These are phyloP conservation scores for Capsella rubella DNA, from an alignment of 441 rosid species.

Conservation along the genomic window DNA sequence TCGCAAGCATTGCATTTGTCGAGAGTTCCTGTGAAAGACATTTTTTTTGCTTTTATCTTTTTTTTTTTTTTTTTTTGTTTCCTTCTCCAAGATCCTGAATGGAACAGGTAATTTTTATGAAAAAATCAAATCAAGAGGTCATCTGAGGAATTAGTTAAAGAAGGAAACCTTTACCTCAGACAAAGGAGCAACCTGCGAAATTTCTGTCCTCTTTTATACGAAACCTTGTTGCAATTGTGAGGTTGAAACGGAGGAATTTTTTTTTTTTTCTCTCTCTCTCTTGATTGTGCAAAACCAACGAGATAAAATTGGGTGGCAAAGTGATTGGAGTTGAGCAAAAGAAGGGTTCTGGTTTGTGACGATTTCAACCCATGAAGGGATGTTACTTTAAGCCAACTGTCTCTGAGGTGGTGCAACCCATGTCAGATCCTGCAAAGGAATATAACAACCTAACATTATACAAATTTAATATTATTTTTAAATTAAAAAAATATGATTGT, in stretches of 20 bases:
- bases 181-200: constrained; percentile 53
- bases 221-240: constrained; percentile 43
- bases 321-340: constrained; percentile 58
- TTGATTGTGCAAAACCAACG: constrained; percentile 47
- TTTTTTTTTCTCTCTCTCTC: constrained; percentile 27
- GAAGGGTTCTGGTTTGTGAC: constrained; percentile 57
- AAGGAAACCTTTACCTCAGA: constrained; percentile 49
- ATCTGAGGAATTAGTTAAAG: constrained; percentile 44
- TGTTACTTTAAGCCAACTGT: constrained; percentile 45
- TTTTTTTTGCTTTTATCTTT: constrained; percentile 36
- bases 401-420: constrained; percentile 46
- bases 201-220: constrained; percentile 48
- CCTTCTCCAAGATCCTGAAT: constrained; percentile 42
- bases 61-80: neutral
- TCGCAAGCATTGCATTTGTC: constrained; percentile 95
- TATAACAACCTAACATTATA: constrained; percentile 31
- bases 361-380: constrained; percentile 46
- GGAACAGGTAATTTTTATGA: constrained; percentile 3
- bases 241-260: constrained; percentile 39
- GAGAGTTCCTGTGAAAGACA: constrained; percentile 92
- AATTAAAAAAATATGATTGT: neutral
- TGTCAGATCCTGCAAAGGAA: constrained; percentile 32
- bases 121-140: constrained; percentile 23
- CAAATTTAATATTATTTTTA: neutral
- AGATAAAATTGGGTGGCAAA: constrained; percentile 49